Evolutionary conservation across 2,329 filamentous ascomycete species (phyloP), one percentile per base, ranked within the genome.

Genomic region (Ceratocystis cubensis): DNA sequence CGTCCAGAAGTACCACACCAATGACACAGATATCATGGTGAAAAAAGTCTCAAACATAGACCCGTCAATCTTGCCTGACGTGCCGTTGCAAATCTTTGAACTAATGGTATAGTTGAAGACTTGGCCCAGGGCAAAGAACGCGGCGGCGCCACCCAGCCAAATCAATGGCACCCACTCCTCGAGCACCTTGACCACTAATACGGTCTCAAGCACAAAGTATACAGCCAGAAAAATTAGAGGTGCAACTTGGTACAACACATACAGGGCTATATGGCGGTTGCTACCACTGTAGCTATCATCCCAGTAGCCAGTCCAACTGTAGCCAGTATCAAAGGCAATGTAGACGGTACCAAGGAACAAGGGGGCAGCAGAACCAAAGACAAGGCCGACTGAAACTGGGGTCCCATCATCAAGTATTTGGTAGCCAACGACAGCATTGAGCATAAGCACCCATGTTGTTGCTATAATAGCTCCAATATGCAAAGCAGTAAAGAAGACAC

Each of bases 51-150:
- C 84, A 75, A 99, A 99, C 0, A 99, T 77, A 5, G 93, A 85
- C 63, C 94, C 94, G 73, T 99, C 93, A 73, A 99, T 95, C 75
- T 89, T 91, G 70, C 91, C 91, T 53, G 80, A 74, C 0, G 91
- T 89, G 57, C 90, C 90, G 25, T 86, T 81, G 80, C 94, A 99
- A 69, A 99, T 91, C 74, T 96, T 88, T 15, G 87, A 83, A 79
- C 92, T 97, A 76, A 96, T 82, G 67, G 92, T 88, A 75, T 96
- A 99, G 78, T 96, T 90, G 82, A 99, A 99, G 70, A 99, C 83
- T 74, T 99, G 94, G 20, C 91, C 93, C 67, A 96, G 83, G 30
- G 90, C 91, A 74, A 99, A 99, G 17, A 96, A 81, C 1, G 97
- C 71, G 1, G 82, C 86, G 0, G 93, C 91, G 1, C 78, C 81